Percentiles rank a stretch among this genome's conserved stretches.
Evolutionary conservation across 2,329 filamentous ascomycete genomes (phyloP).

Genomic region (Stagonosporopsis rhizophila): DNA sequence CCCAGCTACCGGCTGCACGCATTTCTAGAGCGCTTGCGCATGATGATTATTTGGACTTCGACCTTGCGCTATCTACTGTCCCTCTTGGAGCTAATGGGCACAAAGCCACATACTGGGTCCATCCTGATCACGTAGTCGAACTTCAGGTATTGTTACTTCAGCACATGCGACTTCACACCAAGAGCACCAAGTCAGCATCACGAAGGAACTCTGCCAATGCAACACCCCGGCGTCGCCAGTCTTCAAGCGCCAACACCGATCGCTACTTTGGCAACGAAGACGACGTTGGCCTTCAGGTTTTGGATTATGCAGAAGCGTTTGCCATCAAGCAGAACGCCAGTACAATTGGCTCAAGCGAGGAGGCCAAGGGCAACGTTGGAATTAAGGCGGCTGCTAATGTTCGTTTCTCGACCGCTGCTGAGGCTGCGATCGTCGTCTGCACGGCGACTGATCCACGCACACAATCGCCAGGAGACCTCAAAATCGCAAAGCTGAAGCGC

Average conservation of each 20-base stretch:
- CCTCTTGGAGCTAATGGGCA: constrained; percentile 56
- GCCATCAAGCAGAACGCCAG: constrained; percentile 54
- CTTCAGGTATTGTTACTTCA: constrained; percentile 61
- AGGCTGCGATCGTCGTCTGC: constrained; percentile 42
- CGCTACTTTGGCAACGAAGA: constrained; percentile 43
- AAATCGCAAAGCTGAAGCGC: constrained; percentile 48
- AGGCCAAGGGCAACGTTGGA: constrained; percentile 37
- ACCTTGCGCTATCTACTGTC: constrained; percentile 56
- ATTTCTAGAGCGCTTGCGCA: constrained; percentile 51
- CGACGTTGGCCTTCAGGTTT: constrained; percentile 52
- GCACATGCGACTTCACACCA: constrained; percentile 53
- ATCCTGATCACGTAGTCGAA: constrained; percentile 62
- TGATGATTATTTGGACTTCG: constrained; percentile 56
- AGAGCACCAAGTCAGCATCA: constrained; percentile 26
- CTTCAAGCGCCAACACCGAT: constrained; percentile 33
- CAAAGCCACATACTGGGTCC: constrained; percentile 62
- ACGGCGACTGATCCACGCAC: constrained; percentile 21
- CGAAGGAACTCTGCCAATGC: constrained; percentile 28
- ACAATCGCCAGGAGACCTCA: constrained; percentile 26
- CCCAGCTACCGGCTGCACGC: constrained; percentile 39
- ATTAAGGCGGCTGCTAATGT: constrained; percentile 44
- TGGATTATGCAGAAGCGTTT: constrained; percentile 58
- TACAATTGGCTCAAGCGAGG: constrained; percentile 53
- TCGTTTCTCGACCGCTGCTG: constrained; percentile 45
- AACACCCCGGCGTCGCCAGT: constrained; percentile 36